Percentiles rank a stretch among this genome's conserved stretches.
These are phyloP conservation scores for Fraxinus quadrangulata DNA, from an alignment of 257 asterid species.

Conservation along the genomic window DNA sequence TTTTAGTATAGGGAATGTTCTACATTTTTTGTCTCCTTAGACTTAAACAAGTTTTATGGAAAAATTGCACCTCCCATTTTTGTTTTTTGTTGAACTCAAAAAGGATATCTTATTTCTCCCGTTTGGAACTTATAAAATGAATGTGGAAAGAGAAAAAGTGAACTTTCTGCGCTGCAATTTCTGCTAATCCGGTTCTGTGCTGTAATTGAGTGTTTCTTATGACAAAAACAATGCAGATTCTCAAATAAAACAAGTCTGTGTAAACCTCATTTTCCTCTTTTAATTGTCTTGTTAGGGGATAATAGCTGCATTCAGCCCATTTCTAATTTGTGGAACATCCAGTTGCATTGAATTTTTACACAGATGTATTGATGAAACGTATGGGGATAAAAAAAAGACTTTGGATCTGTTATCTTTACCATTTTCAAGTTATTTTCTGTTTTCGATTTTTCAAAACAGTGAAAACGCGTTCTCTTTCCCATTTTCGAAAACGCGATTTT, in stretches of 20 bases:
- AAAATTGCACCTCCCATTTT: neutral
- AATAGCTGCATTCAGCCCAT: neutral
- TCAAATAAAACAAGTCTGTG: neutral
- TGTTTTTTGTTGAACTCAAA: neutral
- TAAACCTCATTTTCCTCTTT: too few relatives aligned
- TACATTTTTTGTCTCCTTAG: neutral
- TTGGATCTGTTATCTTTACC: too few relatives aligned
- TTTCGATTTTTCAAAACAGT: too few relatives aligned
- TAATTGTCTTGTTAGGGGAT: neutral
- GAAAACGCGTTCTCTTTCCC: too few relatives aligned
- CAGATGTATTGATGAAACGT: neutral
- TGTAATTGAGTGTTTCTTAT: too few relatives aligned
- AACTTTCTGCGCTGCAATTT: neutral
- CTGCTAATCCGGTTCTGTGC: too few relatives aligned
- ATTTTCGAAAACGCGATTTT: too few relatives aligned
- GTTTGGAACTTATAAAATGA: neutral
- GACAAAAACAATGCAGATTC: neutral
- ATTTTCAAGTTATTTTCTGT: too few relatives aligned
- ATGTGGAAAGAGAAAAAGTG: neutral
- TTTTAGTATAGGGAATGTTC: neutral
- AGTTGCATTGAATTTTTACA: neutral
- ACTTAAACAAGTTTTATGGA: neutral
- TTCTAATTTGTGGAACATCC: too few relatives aligned
- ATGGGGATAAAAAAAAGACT: neutral
- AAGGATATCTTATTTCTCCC: neutral